These are phyloP conservation scores for Penicillium sclerotigenum DNA, from an alignment of 2,329 filamentous ascomycete species.

Conservation along the genomic window DNA sequence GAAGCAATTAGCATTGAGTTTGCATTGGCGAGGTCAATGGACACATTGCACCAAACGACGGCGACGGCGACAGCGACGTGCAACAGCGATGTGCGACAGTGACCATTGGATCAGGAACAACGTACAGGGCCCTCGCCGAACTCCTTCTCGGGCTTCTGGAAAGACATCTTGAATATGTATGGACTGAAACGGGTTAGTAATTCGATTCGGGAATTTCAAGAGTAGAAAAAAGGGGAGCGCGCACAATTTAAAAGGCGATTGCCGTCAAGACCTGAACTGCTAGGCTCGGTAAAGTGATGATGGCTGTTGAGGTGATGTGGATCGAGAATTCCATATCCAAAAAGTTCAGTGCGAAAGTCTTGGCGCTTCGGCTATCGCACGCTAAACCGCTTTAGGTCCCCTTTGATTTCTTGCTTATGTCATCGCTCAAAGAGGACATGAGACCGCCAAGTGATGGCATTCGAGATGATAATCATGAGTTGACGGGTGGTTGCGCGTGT, in stretches of 20 bases:
- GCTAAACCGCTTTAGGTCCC: conserved; percentile 34
- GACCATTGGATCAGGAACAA: conserved; percentile 26
- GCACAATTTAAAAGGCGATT: conserved; percentile 28
- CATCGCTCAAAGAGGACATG: conserved; percentile 17
- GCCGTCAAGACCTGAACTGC: conserved; percentile 79
- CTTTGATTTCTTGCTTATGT: conserved; percentile 9
- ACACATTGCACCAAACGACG: conserved; percentile 2
- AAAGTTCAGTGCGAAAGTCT: conserved; percentile 31
- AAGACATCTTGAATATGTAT: conserved; percentile 69
- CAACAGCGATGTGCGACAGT: conserved; percentile 4
- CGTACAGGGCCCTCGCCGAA: conserved; percentile 81
- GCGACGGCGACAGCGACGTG: conserved; percentile 11
- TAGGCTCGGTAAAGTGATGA: conserved; percentile 80
- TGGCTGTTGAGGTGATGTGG: conserved; percentile 30
- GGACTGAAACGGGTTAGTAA: conserved; percentile 24
- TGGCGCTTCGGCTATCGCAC: conserved; percentile 41
- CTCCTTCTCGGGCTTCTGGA: conserved; percentile 93
- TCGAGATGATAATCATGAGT: conserved; percentile 3
- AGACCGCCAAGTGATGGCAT: conserved; percentile 1
- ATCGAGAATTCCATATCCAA: conserved; percentile 20
- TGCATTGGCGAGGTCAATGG: background rate
- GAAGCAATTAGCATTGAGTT: conserved; percentile 11
- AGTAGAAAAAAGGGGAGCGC: background rate
- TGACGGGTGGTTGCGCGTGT: conserved; percentile 1
- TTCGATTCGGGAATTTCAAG: conserved; percentile 15